phyloP scores from a whole-genome alignment of 352 stramenopile species.

The Hyaloperonospora brassicae region DNA sequence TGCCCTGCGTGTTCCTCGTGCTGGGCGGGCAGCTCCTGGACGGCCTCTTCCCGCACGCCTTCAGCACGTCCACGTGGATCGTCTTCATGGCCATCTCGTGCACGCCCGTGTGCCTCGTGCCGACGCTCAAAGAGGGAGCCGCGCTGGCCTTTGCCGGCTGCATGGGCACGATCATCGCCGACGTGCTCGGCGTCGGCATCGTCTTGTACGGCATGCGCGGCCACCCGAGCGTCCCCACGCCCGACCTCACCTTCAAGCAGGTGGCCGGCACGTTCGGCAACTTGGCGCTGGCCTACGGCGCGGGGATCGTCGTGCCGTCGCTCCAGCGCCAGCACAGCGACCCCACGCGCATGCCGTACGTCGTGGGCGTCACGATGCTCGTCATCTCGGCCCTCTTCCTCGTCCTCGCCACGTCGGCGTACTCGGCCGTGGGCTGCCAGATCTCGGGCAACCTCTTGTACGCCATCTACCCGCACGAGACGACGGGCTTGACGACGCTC shows the following conservation, averaged over 20 bases:
- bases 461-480: constrained; percentile 32
- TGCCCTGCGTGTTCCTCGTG: constrained; percentile 41
- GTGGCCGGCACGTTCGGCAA: constrained; percentile 41
- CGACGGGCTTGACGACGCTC: constrained; percentile 24
- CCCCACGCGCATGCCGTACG: constrained; percentile 40
- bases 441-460: constrained; percentile 50
- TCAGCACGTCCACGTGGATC: constrained; percentile 33
- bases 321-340: constrained; percentile 43
- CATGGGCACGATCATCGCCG: constrained; percentile 37
- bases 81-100: constrained; percentile 34
- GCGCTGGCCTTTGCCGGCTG: constrained; percentile 31
- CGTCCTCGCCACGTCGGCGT: constrained; percentile 32
- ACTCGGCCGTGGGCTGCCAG: constrained; percentile 39
- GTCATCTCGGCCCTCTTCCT: constrained; percentile 38
- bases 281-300: constrained; percentile 45
- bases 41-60: constrained; percentile 34
- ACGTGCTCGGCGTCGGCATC: constrained; percentile 32
- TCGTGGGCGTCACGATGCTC: constrained; percentile 35
- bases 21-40: constrained; percentile 33
- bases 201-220: constrained; percentile 35
- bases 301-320: constrained; percentile 38
- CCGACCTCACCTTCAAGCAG: constrained; percentile 40
- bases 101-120: constrained; percentile 36
- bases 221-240: constrained; percentile 22
- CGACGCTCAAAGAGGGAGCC: constrained; percentile 44